Evolutionary conservation across 352 stramenopile genomes (phyloP), one percentile per base, ranked within the genome.

Genomic region (Chrysophaeum taylorii): DNA sequence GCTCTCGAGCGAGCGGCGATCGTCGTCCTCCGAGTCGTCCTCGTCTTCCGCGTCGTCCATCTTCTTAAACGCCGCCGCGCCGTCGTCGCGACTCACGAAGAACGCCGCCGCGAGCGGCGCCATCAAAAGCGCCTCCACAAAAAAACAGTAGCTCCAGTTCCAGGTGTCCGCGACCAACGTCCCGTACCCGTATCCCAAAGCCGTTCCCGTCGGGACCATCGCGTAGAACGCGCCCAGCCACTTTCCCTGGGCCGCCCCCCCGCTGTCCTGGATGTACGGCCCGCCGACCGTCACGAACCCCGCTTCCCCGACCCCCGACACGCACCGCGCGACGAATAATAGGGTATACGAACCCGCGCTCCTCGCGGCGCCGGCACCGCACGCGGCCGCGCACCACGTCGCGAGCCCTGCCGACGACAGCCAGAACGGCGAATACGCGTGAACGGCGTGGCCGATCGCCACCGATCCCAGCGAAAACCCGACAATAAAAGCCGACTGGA

Each of bases 201-300:
- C 90, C 16, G 86, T 94, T 35, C 89, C 89, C 31, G 93, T 85
- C 0, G 91, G 94, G 64, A 96, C 91, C 4, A 87, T 92, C 23
- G 85, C 89, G 70, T 96, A 82, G 75, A 93, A 97, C 35, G 97
- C 76, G 62, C 87, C 90, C 57, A 97, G 79, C 78, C 89, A 97
- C 41, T 94, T 75, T 33, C 89, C 88, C 29, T 85, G 81, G 37
- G 82, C 84, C 0, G 81, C 52, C 2, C 85, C 85, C 1, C 86
- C 91, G 70, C 88, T 82, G 71, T 89, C 83, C 66, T 96, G 87
- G 75, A 97, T 96, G 70, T 96, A 94, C 0, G 92, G 90, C 35
- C 87, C 89, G 31, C 91, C 89, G 21, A 94, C 90, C 57, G 89
- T 91, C 70, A 96, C 87, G 81, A 96, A 94, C 31, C 88, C 90